Percentiles rank a stretch among this genome's conserved stretches.
These are phyloP conservation scores for Schrenkiella parvula DNA, from an alignment of 345 rosid species.

Conservation along the genomic window DNA sequence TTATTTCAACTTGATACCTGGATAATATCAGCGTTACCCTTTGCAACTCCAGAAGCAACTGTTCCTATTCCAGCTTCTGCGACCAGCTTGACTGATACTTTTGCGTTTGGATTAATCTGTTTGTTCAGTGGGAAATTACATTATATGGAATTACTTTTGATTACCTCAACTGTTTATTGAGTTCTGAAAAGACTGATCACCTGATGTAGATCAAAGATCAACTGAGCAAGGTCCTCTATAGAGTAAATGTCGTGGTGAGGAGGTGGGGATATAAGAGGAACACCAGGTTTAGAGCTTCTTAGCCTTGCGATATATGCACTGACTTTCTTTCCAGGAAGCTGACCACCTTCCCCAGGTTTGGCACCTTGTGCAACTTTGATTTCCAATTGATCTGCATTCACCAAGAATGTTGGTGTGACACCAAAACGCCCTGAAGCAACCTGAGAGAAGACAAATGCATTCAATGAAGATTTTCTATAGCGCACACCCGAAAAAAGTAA, in stretches of 20 bases:
- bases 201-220: constrained; percentile 98
- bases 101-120: constrained; percentile 93
- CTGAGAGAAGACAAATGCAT: constrained; percentile 41
- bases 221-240: constrained; percentile 95
- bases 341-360: constrained; percentile 99
- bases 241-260: constrained; percentile 98
- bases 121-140: constrained; percentile 10
- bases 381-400: constrained; percentile 88
- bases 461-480: background rate
- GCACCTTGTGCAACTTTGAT: constrained; percentile 99
- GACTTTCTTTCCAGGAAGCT: constrained; percentile 97
- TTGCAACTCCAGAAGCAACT: constrained; percentile 98
- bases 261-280: constrained; percentile 98
- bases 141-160: background rate
- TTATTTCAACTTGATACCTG: constrained; percentile 50
- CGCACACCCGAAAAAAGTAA: too few species aligned
- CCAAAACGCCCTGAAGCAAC: constrained; percentile 99
- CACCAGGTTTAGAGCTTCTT: constrained; percentile 97
- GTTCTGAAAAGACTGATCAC: constrained; percentile 36
- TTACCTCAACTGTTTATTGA: background rate
- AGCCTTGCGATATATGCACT: constrained; percentile 97
- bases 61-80: constrained; percentile 99
- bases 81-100: constrained; percentile 97
- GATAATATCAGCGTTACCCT: constrained; percentile 96
- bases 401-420: constrained; percentile 97